These are phyloP conservation scores for Trifolium fragiferum DNA, from an alignment of 306 rosid genomes.

Conservation along the genomic window DNA sequence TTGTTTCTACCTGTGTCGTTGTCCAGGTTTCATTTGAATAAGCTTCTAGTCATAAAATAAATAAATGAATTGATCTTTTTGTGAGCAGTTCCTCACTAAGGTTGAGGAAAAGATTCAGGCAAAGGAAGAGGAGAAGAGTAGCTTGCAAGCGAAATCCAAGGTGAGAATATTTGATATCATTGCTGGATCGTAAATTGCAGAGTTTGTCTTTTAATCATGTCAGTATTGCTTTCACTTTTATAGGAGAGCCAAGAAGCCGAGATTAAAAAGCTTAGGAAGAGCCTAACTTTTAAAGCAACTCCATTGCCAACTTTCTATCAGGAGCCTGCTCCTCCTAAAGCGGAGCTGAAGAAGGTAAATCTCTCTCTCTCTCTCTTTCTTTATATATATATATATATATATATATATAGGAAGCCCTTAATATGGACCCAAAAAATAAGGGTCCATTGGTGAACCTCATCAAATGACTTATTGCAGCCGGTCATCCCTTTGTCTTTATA, in stretches of 20 bases:
- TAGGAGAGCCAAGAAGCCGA: constrained; percentile 89
- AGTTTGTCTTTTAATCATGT: constrained; percentile 24
- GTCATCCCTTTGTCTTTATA: too few relatives aligned
- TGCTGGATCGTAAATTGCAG: constrained; percentile 13
- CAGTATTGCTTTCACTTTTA: constrained; percentile 31
- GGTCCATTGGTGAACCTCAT: too few relatives aligned
- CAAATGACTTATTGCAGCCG: too few relatives aligned
- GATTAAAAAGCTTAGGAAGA: constrained; percentile 72
- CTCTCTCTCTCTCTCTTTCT: not conserved
- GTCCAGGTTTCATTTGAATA: constrained; percentile 27
- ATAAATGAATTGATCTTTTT: constrained; percentile 30
- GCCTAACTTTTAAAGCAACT: constrained; percentile 71
- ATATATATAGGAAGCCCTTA: too few relatives aligned
- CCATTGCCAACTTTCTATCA: constrained; percentile 82
- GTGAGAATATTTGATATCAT: constrained; percentile 51
- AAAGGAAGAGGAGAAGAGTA: constrained; percentile 84
- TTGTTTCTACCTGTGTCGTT: constrained; percentile 13
- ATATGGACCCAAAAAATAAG: too few relatives aligned
- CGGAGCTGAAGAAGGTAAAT: constrained; percentile 68
- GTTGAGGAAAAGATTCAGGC: constrained; percentile 95
- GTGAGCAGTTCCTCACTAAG: constrained; percentile 81
- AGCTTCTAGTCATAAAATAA: constrained; percentile 22
- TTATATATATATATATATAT: not conserved
- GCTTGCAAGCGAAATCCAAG: constrained; percentile 87
- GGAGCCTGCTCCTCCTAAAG: constrained; percentile 76